Evolutionary conservation across 495 filamentous ascomycete genomes (phyloP).

Genomic region (Aspergillus carlsbadensis): DNA sequence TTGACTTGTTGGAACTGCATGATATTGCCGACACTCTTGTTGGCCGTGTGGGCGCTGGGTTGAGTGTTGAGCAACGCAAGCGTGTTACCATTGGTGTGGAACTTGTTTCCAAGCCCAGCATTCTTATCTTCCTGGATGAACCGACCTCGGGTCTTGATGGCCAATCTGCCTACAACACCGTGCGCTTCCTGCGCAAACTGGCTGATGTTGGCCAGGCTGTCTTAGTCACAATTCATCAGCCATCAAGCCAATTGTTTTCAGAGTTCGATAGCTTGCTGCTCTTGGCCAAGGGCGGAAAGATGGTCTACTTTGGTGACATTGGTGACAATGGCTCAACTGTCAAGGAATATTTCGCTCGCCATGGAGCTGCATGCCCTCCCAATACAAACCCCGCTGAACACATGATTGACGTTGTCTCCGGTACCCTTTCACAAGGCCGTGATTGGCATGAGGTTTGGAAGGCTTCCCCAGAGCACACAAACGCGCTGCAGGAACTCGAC

Average conservation of each 20-base stretch:
- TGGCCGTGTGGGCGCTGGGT: constrained; percentile 48
- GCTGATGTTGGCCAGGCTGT: constrained; percentile 68
- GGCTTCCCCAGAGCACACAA: constrained; percentile 49
- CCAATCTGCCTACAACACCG: constrained; percentile 62
- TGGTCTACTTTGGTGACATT: constrained; percentile 69
- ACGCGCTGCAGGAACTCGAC: constrained; percentile 53
- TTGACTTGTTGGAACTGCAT: constrained; percentile 56
- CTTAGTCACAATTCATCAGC: constrained; percentile 75
- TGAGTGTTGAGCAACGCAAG: constrained; percentile 61
- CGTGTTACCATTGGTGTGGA: constrained; percentile 68
- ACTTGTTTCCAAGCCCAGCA: constrained; percentile 62
- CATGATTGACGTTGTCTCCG: constrained; percentile 81
- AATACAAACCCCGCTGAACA: constrained; percentile 82
- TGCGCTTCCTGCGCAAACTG: constrained; percentile 62
- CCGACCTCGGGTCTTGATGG: constrained; percentile 71
- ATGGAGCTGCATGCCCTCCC: constrained; percentile 69
- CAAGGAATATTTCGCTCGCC: constrained; percentile 73
- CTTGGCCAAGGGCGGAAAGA: constrained; percentile 65
- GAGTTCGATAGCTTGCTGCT: constrained; percentile 71
- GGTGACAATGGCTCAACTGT: constrained; percentile 49
- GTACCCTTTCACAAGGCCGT: constrained; percentile 27
- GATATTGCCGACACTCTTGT: constrained; percentile 54
- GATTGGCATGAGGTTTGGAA: constrained; percentile 68
- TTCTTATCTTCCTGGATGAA: constrained; percentile 74
- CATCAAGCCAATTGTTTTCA: constrained; percentile 66